phyloP scores from a whole-genome alignment of 805 yeast genomes.

The Candida ponderosae region DNA sequence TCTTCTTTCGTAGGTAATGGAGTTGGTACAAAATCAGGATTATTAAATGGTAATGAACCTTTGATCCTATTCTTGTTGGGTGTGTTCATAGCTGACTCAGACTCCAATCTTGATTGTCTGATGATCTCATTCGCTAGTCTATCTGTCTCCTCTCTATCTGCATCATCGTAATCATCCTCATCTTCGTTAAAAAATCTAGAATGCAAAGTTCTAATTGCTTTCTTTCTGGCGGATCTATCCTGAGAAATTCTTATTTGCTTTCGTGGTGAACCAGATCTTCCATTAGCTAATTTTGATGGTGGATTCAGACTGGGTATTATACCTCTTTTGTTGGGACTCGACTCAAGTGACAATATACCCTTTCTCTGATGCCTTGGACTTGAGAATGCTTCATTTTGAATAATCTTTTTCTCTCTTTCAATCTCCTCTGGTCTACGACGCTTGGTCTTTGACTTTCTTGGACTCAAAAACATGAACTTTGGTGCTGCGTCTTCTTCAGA shows the following conservation, averaged over 20 bases:
- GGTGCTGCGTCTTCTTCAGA: not conserved
- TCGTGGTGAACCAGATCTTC: conserved; percentile 38
- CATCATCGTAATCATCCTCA: conserved; percentile 21
- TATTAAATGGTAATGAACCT: conserved; percentile 30
- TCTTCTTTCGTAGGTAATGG: conserved; percentile 34
- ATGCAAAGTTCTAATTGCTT: conserved; percentile 30
- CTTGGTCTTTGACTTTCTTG: not conserved
- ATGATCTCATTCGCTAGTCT: conserved; percentile 42
- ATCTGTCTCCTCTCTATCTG: conserved; percentile 26
- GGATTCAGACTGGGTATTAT: conserved; percentile 12
- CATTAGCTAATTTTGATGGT: conserved; percentile 29
- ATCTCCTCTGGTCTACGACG: not conserved
- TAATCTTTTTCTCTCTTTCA: conserved; percentile 3
- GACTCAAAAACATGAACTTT: not conserved
- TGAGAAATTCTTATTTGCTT: conserved; percentile 18
- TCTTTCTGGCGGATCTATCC: conserved; percentile 40
- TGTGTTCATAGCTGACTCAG: conserved; percentile 3
- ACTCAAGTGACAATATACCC: conserved; percentile 15
- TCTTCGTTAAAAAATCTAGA: conserved; percentile 16
- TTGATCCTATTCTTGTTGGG: conserved; percentile 23
- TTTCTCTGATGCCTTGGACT: conserved; percentile 20
- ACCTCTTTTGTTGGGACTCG: conserved; percentile 27
- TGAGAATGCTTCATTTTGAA: conserved; percentile 16
- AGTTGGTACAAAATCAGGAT: conserved; percentile 36
- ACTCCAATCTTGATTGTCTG: conserved; percentile 25